These are phyloP conservation scores for Xylariaceae sp. DNA, from an alignment of 2,329 filamentous ascomycete genomes.

Conservation along the genomic window DNA sequence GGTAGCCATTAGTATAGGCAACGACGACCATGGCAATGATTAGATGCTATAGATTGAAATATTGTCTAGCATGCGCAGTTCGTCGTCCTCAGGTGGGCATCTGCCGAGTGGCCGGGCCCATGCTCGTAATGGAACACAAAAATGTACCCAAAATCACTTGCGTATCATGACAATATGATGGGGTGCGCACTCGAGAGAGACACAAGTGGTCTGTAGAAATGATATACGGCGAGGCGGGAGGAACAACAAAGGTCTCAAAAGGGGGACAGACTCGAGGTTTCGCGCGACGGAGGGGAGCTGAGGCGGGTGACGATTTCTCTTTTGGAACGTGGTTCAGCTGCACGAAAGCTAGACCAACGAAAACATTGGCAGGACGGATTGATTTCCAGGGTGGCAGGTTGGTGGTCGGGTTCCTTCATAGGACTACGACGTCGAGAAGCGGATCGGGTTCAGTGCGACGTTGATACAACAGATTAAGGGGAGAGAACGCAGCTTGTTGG, in stretches of 20 bases:
- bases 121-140: slow-evolving; percentile 37
- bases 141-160: slow-evolving; percentile 32
- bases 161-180: slow-evolving; percentile 36
- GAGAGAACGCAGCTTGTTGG: slow-evolving; percentile 7
- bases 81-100: slow-evolving; percentile 32
- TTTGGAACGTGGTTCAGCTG: slow-evolving; percentile 17
- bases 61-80: slow-evolving; percentile 31
- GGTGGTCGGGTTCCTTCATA: slow-evolving; percentile 13
- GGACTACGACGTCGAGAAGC: slow-evolving; percentile 15
- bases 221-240: slow-evolving; percentile 14
- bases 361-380: slow-evolving; percentile 11
- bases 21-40: slow-evolving; percentile 38
- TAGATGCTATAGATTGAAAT: slow-evolving; percentile 15
- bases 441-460: slow-evolving; percentile 28
- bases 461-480: slow-evolving; percentile 24
- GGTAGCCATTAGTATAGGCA: slow-evolving; percentile 40
- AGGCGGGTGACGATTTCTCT: slow-evolving; percentile 8
- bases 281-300: slow-evolving; percentile 12
- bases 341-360: slow-evolving; percentile 10
- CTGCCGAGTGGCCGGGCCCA: slow-evolving; percentile 35
- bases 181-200: slow-evolving; percentile 20
- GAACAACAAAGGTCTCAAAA: slow-evolving; percentile 7
- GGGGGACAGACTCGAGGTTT: slow-evolving; percentile 11
- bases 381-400: slow-evolving; percentile 11
- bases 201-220: neutral